Percentiles rank a stretch among this genome's conserved stretches.
Evolutionary conservation across 768 basidiomycete genomes (phyloP).

Genomic region (Lentinula sp.): DNA sequence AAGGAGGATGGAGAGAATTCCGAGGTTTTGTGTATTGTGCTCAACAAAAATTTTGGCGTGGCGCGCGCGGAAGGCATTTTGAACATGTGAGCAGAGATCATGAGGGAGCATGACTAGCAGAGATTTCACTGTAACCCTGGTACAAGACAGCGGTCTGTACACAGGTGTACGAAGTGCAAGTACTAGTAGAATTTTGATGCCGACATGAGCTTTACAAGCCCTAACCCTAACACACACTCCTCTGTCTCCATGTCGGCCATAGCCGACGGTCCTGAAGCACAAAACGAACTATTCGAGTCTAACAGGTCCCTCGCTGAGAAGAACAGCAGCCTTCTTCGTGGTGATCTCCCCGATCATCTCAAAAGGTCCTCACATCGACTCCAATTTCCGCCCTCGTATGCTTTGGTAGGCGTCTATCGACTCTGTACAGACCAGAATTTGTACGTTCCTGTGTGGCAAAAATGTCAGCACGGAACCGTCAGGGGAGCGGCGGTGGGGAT

Average conservation of each 20-base stretch:
- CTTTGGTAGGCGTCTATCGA: conserved; percentile 79
- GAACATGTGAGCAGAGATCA: conserved; percentile 84
- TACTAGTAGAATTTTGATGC: background rate
- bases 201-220: background rate
- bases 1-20: conserved; percentile 87
- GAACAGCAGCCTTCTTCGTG: background rate
- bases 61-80: conserved; percentile 89
- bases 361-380: conserved; percentile 55
- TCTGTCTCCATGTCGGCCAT: background rate
- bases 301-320: background rate
- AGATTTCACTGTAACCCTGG: no score
- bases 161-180: no score
- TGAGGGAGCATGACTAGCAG: conserved; percentile 45
- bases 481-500: conserved; percentile 66
- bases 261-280: conserved; percentile 8
- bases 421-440: conserved; percentile 69
- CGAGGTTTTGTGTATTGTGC: conserved; percentile 86
- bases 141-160: no score
- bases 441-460: conserved; percentile 75
- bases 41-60: conserved; percentile 71
- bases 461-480: conserved; percentile 71
- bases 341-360: conserved; percentile 39
- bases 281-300: conserved; percentile 6
- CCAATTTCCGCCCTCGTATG: conserved; percentile 77
- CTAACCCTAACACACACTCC: background rate